These are phyloP conservation scores for Hypoxylon sp. DNA, from an alignment of 2,329 filamentous ascomycete genomes.

Conservation along the genomic window DNA sequence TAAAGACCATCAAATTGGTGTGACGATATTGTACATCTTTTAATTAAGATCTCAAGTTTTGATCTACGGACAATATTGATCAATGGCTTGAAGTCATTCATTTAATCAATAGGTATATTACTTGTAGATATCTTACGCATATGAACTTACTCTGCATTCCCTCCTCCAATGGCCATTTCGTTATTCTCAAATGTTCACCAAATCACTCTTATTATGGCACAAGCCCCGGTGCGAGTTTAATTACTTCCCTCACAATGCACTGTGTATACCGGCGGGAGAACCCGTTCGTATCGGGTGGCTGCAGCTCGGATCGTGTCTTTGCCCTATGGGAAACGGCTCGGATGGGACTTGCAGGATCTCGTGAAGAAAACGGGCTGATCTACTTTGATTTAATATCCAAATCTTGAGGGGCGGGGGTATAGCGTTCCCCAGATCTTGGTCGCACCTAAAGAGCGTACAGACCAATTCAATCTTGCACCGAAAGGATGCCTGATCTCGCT, in stretches of 20 bases:
- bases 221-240: background rate
- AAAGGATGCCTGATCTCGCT: conserved; percentile 37
- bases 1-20: too few relatives aligned
- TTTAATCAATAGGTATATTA: background rate
- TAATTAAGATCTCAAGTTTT: background rate
- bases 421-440: conserved; percentile 38
- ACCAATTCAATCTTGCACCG: conserved; percentile 36
- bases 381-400: conserved; percentile 17
- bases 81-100: background rate
- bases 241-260: background rate
- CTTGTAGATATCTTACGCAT: background rate
- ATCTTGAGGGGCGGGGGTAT: conserved; percentile 21
- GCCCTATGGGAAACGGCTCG: conserved; percentile 27
- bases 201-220: conserved; percentile 12
- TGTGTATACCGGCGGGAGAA: conserved; percentile 1
- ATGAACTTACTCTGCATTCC: background rate
- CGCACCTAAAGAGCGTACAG: conserved; percentile 21
- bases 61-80: background rate
- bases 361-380: conserved; percentile 19
- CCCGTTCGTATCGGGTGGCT: conserved; percentile 27
- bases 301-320: conserved; percentile 41
- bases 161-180: background rate
- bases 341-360: conserved; percentile 40
- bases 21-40: background rate
- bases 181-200: background rate